Base-by-base conservation (phyloP, 257 asterid species). In the Schizonepeta tenuifolia region DNA sequence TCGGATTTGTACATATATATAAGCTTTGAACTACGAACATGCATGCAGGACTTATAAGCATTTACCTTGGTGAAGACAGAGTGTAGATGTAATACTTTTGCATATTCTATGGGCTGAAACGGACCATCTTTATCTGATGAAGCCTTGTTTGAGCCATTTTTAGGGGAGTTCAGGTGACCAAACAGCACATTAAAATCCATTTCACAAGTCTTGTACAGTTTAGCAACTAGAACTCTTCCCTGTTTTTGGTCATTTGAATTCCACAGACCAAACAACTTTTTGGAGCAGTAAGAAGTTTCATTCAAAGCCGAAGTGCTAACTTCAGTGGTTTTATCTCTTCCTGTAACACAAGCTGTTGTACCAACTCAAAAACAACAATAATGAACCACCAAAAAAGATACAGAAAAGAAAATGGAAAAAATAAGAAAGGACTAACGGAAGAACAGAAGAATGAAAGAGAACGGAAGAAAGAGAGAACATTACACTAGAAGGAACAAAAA, bases 1-100 rank as follows among this genome's bases (percentile, higher is more conserved):
- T 11, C 18, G 68, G 24, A 62, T 66, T 67, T 9, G 11, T 43
- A 69, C 17, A 9, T 51, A 33, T 33, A 63, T 57, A 55, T 46
- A 63, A 36, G 50, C 17, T 66, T 15, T 41, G 26, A 46, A 28
- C 63, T 9, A 17, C 33, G 22, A 43, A 71, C 51, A 53, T 59
- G 69, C 59, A 70, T 71, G 55, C 72, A 46, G 49, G 63, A 69
- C 49, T 21, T 21, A 47, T 9, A 76, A 76, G 49, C 56, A 78
- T 81, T 68, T 85, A 93, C 98, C 98, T 88, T 83, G 69, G 86
- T 82, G 87, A 91, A 75, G 77, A 75, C 81, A 43, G 88, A 83
- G 84, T 83, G 87, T 68, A 89, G 80, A 61, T 83, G 83, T 35
- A 89, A 82, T 65, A 91, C 81, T 91, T 86, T 89, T 54, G 84